Evolutionary conservation across 129 eudicot species (phyloP).

Genomic region (Erigeron canadensis): DNA sequence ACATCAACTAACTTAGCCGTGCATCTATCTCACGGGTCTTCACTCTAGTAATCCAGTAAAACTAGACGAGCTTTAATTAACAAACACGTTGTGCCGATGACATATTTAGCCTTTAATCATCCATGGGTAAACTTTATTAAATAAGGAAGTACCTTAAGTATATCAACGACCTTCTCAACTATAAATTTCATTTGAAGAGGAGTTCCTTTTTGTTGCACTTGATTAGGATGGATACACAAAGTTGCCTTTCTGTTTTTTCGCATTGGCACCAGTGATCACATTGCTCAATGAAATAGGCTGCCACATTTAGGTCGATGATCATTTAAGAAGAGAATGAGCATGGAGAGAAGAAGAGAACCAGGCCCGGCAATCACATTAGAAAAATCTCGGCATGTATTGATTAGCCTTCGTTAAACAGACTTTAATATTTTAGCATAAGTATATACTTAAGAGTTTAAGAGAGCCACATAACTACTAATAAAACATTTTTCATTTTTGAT

Average conservation of each 20-base stretch:
- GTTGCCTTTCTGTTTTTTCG: slow-evolving; percentile 91
- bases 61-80: background rate
- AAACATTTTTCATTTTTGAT: too few relatives aligned
- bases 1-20: too few relatives aligned
- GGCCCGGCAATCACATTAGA: too few relatives aligned
- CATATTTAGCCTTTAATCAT: background rate
- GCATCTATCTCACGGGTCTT: too few relatives aligned
- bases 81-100: background rate
- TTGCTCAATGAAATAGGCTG: slow-evolving; percentile 93
- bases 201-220: slow-evolving; percentile 96
- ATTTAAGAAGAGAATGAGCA: too few relatives aligned
- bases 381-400: too few relatives aligned
- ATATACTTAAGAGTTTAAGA: too few relatives aligned
- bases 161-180: slow-evolving; percentile 94
- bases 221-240: slow-evolving; percentile 93
- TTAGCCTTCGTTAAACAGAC: too few relatives aligned
- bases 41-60: too few relatives aligned
- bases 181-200: slow-evolving; percentile 82
- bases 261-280: slow-evolving; percentile 71
- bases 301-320: slow-evolving; percentile 82
- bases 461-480: too few relatives aligned
- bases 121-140: background rate
- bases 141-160: slow-evolving; percentile 70
- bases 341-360: too few relatives aligned
- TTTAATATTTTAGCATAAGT: too few relatives aligned